Evolutionary conservation across 129 eudicot genomes (phyloP).

Genomic region (Erigeron canadensis): DNA sequence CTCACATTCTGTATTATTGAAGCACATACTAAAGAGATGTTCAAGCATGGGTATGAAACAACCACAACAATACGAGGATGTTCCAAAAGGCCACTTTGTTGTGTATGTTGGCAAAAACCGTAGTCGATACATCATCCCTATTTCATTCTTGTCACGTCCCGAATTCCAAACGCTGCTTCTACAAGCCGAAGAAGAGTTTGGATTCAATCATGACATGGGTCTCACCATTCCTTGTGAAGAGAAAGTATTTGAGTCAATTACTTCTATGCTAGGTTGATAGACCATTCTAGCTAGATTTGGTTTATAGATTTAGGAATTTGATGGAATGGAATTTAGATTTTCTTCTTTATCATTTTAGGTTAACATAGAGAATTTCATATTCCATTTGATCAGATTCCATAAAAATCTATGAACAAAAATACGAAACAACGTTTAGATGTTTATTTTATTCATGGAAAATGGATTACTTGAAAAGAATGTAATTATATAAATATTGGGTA

Average conservation of each 20-base stretch:
- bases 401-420: neutral
- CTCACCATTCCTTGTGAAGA: conserved; percentile 83
- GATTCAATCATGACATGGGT: conserved; percentile 84
- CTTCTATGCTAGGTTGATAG: conserved; percentile 36
- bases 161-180: conserved; percentile 62
- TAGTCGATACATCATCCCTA: conserved; percentile 65
- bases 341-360: neutral
- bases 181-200: conserved; percentile 78
- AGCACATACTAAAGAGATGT: conserved; percentile 66
- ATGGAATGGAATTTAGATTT: neutral
- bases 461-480: neutral
- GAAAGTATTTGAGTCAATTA: conserved; percentile 44
- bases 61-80: conserved; percentile 55
- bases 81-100: conserved; percentile 84
- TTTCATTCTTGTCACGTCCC: conserved; percentile 49
- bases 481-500: neutral
- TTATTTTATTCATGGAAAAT: neutral
- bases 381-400: no score
- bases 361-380: neutral
- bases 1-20: conserved; percentile 61
- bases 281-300: neutral
- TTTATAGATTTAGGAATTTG: neutral
- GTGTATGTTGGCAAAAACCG: conserved; percentile 73
- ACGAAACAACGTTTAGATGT: neutral
- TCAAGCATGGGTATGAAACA: conserved; percentile 67